A percentile compares a stretch with the other conserved stretches of the same genome.
Evolutionary conservation across 176 grass and related monocot species (phyloP).

Genomic region (Phoenix dactylifera): DNA sequence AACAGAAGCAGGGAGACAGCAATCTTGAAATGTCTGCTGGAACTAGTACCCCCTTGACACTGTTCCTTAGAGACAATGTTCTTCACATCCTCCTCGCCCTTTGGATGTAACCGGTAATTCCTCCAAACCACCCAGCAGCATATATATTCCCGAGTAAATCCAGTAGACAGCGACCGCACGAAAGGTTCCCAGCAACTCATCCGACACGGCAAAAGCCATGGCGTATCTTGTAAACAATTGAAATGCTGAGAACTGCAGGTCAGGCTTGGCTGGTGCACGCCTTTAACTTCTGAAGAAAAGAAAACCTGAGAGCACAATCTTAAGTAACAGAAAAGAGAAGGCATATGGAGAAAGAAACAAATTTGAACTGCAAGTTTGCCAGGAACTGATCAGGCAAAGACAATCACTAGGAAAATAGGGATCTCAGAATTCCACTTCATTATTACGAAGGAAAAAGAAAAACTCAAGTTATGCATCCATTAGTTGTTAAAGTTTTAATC

Average conservation of each 20-base stretch:
- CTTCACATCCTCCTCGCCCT: slow-evolving; percentile 53
- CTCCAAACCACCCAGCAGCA: slow-evolving; percentile 48
- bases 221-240: not conserved
- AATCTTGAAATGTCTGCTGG: slow-evolving; percentile 78
- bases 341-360: no score
- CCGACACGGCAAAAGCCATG: slow-evolving; percentile 59
- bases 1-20: slow-evolving; percentile 68
- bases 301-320: no score
- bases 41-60: slow-evolving; percentile 84
- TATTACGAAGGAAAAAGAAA: no score
- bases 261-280: no score
- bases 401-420: no score
- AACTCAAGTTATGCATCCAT: no score
- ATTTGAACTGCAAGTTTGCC: no score
- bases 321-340: no score
- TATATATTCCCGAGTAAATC: slow-evolving; percentile 74
- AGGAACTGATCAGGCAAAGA: no score
- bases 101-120: slow-evolving; percentile 78
- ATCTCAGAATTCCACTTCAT: no score
- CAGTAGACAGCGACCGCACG: slow-evolving; percentile 80
- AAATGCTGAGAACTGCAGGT: not conserved
- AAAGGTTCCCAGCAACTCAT: slow-evolving; percentile 84
- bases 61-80: slow-evolving; percentile 61
- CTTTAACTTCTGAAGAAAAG: no score
- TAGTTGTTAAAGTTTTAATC: no score